Evolutionary conservation across 208 protist species (phyloP).

Genomic region (Trypanosomatidae sp.): DNA sequence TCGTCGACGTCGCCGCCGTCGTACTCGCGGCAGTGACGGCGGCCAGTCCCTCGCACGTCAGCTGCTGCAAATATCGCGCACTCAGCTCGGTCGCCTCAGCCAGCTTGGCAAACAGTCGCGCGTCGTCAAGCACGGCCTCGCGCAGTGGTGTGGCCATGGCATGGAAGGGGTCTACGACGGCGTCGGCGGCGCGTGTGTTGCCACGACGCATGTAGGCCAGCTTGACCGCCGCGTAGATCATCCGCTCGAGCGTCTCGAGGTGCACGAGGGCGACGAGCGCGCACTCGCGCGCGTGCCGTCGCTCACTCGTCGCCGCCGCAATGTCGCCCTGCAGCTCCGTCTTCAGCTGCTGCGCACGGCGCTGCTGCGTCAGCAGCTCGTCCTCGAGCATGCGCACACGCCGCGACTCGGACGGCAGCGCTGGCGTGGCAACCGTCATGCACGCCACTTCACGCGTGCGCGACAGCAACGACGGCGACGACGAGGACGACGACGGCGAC

Average conservation of each 20-base stretch:
- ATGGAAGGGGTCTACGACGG: background rate
- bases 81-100: too few species aligned
- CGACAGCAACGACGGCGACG: too few species aligned
- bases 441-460: constrained; percentile 27
- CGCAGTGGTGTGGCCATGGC: background rate
- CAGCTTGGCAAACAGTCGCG: too few species aligned
- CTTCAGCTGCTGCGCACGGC: constrained; percentile 11
- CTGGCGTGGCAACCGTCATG: too few species aligned
- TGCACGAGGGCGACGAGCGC: constrained; percentile 17
- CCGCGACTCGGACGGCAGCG: too few species aligned
- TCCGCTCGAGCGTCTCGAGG: constrained; percentile 11
- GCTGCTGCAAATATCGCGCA: too few species aligned
- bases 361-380: constrained; percentile 14
- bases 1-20: too few species aligned
- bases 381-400: too few species aligned
- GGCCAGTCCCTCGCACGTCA: too few species aligned
- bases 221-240: constrained; percentile 4
- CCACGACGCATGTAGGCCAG: background rate
- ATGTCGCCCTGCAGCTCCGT: constrained; percentile 7
- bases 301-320: background rate
- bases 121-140: too few species aligned
- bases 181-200: background rate
- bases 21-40: too few species aligned
- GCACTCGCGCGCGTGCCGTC: constrained; percentile 7
- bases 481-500: too few species aligned